Base-by-base conservation (phyloP, 257 asterid genomes). In the Solanum virginianum region DNA sequence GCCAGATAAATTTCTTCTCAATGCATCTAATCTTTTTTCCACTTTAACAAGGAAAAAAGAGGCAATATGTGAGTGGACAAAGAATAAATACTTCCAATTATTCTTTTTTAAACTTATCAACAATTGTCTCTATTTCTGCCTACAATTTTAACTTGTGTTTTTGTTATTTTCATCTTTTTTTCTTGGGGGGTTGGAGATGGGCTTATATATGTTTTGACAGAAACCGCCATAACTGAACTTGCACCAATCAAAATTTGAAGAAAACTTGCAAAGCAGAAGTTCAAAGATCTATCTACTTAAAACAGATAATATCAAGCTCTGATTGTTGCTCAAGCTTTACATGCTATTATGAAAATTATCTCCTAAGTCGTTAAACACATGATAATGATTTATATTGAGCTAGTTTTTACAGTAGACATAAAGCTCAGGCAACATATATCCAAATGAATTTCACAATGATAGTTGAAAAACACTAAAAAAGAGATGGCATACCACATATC, bases 401-500 rank as follows among this genome's bases (percentile, higher is more conserved):
- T 77, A 77, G 82, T 26, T 49, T 14, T 77, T 26, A 24, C n/a
- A 53, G 47, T 26, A 77, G 63, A 77, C 82, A 53, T 77, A 29
- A 51, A 77, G 24, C 26, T 77, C 65, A 26, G 53, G 65, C 16
- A 77, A 77, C 65, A 53, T 16, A 26, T 77, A 53, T 51, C 82
- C 82, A 51, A 16, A 24, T 53, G 26, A 26, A 24, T 51, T 77
- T 54, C 47, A 77, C 41, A 72, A 72, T 45, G 12, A 72, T 39
- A n/a, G 57, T 77, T 51, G 29, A 26, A 53, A 77, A 24, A 63
- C 41, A 53, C 65, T 17, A 84, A 32, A 26, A 70, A 60, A 80
- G 55, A 62, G 79, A 39, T 22, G 4, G 57, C 84, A 13, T 91
- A 94, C 99, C 93, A 89, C 82, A 66, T 80, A 71, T 82, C 90